Conservation (phyloP, 192 early-diverging fungal genomes). For the Jimgerdemannia lactiflua region DNA sequence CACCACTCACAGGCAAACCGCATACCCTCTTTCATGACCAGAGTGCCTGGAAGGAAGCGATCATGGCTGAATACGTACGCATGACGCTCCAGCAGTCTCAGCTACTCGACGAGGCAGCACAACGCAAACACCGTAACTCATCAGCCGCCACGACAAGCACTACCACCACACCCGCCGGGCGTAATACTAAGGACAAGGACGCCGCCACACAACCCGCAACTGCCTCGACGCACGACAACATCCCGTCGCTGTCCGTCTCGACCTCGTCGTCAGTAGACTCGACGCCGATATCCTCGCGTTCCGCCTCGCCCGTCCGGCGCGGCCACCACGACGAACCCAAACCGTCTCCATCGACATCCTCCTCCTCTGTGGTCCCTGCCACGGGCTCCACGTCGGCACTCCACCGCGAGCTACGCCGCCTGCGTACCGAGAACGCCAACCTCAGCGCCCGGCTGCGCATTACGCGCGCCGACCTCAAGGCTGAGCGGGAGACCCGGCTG, state of each 20-base stretch:
- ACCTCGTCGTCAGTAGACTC: not conserved
- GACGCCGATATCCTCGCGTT: not conserved
- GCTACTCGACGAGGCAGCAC: not conserved
- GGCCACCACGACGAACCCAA: too few relatives aligned
- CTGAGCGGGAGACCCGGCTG: slow-evolving; percentile 16
- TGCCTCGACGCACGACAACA: not conserved
- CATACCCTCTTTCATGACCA: not conserved
- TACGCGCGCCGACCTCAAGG: slow-evolving; percentile 18
- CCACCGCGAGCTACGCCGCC: slow-evolving; percentile 24
- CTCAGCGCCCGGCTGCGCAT: slow-evolving; percentile 17
- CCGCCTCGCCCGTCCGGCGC: not conserved
- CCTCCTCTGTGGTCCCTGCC: not conserved
- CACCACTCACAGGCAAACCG: not conserved
- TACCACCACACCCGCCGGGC: not conserved
- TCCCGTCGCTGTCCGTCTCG: not conserved
- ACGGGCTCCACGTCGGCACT: not conserved
- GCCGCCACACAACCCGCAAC: not conserved
- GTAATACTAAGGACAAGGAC: too few relatives aligned
- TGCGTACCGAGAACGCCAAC: slow-evolving; percentile 23
- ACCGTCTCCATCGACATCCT: not conserved
- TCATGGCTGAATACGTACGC: not conserved
- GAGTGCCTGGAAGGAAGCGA: not conserved
- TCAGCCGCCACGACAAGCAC: not conserved
- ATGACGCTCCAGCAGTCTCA: not conserved
- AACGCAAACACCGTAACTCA: not conserved